A percentile compares a stretch with the other conserved stretches of the same genome.
phyloP scores from a whole-genome alignment of 306 rosid species.

The Herpetospermum pedunculosum region DNA sequence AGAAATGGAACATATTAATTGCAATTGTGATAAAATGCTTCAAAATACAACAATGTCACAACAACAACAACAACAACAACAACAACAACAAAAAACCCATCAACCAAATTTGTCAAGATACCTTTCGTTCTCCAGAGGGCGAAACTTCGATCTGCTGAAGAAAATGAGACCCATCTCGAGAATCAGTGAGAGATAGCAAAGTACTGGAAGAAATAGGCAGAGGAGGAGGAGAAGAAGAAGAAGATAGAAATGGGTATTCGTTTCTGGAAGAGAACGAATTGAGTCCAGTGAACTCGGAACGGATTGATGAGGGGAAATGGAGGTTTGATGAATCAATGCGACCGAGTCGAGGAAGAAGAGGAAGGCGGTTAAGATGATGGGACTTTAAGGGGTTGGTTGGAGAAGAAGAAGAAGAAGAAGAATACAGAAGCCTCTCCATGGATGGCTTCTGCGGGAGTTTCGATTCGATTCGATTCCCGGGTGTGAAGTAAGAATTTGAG shows the following conservation, averaged over 20 bases:
- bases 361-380: constrained; percentile 16
- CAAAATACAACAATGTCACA: background rate
- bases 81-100: no score
- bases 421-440: constrained; percentile 94
- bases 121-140: constrained; percentile 37
- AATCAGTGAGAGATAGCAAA: constrained; percentile 15
- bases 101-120: constrained; percentile 1
- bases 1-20: background rate
- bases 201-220: constrained; percentile 10
- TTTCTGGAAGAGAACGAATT: constrained; percentile 27
- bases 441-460: constrained; percentile 32
- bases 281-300: constrained; percentile 12
- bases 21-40: background rate
- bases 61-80: no score
- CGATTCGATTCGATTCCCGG: no score
- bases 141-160: constrained; percentile 23
- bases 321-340: constrained; percentile 27
- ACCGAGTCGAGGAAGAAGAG: constrained; percentile 21
- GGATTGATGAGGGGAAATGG: constrained; percentile 17
- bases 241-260: constrained; percentile 19
- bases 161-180: constrained; percentile 16
- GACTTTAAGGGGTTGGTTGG: constrained; percentile 29
- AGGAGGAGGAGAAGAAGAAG: constrained; percentile 2
- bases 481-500: background rate
- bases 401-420: constrained; percentile 52